Evolutionary conservation across 306 rosid genomes (phyloP).

Genomic region (Pyrus pyrifolia): DNA sequence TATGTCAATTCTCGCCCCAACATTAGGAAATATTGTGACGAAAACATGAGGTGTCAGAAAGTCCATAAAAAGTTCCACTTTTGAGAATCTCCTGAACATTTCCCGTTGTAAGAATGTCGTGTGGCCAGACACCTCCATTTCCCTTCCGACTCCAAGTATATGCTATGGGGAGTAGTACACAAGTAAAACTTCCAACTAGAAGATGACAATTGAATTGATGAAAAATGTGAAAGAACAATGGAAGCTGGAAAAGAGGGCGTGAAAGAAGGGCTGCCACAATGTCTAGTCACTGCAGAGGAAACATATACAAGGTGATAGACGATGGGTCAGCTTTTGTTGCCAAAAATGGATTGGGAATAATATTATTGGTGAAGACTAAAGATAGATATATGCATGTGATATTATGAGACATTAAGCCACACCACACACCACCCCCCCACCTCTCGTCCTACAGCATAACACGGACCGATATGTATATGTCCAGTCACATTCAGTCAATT

Average conservation of each 20-base stretch:
- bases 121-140: background rate
- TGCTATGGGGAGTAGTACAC: background rate
- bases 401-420: background rate
- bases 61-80: no score
- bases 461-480: background rate
- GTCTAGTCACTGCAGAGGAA: background rate
- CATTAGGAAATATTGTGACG: no score
- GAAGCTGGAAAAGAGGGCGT: background rate
- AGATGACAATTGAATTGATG: background rate
- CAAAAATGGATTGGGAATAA: background rate
- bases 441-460: background rate
- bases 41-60: no score
- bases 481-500: background rate
- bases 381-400: background rate
- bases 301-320: background rate
- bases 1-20: no score
- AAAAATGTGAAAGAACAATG: slow-evolving; percentile 3
- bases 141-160: background rate
- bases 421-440: background rate
- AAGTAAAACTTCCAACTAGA: background rate
- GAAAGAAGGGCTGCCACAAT: background rate
- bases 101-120: no score
- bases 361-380: background rate
- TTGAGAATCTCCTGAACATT: no score
- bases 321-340: slow-evolving; percentile 1